Base-by-base conservation (phyloP, 1,284 basidiomycete genomes). In the Ceratobasidium sp. region DNA sequence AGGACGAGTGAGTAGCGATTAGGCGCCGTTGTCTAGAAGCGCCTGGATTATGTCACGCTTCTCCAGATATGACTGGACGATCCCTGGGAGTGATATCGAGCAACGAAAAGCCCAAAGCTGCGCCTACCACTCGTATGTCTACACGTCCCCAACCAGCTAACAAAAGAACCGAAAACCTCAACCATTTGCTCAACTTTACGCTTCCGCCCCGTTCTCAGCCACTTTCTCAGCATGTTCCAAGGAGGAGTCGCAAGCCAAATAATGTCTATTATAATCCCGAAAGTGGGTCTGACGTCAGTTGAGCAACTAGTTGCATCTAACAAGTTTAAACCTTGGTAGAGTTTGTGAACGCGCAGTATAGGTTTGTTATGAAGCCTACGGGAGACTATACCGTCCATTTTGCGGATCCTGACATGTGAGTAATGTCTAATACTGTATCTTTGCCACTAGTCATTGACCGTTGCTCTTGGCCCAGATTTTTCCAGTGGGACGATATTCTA, bases 401-500 rank as follows among this genome's bases (percentile, higher is more conserved):
- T 77, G 93, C 93, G 55, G 95, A 97, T 79, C 94, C 93, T 35
- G 93, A 96, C 78, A 94, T 96, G 93, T 91, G 77, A 76, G 91
- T 82, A 29, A 22, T 25, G 29, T 42, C 54, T 31, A 47, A 43
- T 56, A 27, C 50, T 47, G 22, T 31, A 29, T 17, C 68, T 57
- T 25, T 35, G 47, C 40, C 55, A 12, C 15, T 31, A 12, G 17
- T 32, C 70, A 52, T 56, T 27, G n/a, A 25, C 52, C 7, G 47
- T 1, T 15, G 27, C 38, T 31, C 27, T 58, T 71, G 60, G 54
- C 27, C 15, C 75, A 95, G 93, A 75, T 93, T 89, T 80, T 92
- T 97, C 78, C 91, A 95, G 81, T 97, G 94, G 94, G 86, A 91
- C n/a, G 93, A 98, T 79, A 93, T 99, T 73, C 83, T 97, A 7